Conservation (phyloP, 176 grass and related monocot species). For the Zoysia japonica region DNA sequence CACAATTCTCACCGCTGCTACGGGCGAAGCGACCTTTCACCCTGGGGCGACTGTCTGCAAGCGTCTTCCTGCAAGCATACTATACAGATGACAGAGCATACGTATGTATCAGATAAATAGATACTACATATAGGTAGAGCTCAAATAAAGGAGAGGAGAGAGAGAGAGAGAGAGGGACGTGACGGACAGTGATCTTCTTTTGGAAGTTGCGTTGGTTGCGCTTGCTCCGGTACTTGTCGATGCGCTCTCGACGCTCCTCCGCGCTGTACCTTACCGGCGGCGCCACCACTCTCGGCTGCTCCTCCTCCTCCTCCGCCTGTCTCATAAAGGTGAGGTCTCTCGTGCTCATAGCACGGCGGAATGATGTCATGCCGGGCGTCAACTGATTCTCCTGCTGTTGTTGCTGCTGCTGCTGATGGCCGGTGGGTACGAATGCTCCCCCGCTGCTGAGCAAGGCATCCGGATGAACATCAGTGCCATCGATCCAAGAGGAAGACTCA, state of each 20-base stretch:
- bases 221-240: constrained; percentile 84
- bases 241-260: constrained; percentile 64
- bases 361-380: background rate
- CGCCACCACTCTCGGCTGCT: background rate
- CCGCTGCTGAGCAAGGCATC: background rate
- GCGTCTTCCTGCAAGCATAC: constrained; percentile 92
- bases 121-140: background rate
- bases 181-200: constrained; percentile 82
- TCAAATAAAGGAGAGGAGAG: background rate
- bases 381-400: background rate
- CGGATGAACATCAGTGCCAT: background rate
- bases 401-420: background rate
- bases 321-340: background rate
- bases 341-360: background rate
- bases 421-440: background rate
- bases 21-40: constrained; percentile 84
- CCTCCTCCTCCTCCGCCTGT: background rate
- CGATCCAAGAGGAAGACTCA: background rate
- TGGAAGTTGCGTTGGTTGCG: constrained; percentile 91
- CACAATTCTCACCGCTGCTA: constrained; percentile 20
- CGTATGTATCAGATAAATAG: background rate
- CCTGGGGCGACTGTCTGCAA: constrained; percentile 77
- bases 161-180: background rate
- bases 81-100: background rate
- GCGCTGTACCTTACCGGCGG: background rate